Conservation (phyloP, 2,329 filamentous ascomycete species). For the Intubia oerlemansii region DNA sequence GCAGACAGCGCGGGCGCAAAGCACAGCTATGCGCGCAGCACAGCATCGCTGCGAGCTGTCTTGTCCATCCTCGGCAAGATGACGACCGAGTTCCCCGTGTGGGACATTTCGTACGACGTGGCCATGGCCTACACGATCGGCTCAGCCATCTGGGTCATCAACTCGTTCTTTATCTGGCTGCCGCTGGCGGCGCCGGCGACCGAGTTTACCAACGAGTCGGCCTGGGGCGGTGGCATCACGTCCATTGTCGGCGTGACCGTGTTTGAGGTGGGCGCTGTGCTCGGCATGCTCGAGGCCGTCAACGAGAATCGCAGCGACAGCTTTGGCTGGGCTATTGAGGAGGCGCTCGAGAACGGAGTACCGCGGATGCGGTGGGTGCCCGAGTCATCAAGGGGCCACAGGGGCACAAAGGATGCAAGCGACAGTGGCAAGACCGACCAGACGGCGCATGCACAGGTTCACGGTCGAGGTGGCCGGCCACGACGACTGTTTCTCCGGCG, state of each 20-base stretch:
- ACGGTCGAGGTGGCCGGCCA: too few relatives aligned
- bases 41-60: slow-evolving; percentile 9
- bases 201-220: slow-evolving; percentile 30
- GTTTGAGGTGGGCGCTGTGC: slow-evolving; percentile 40
- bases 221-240: slow-evolving; percentile 35
- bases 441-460: too few relatives aligned
- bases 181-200: slow-evolving; percentile 30
- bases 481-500: too few relatives aligned
- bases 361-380: slow-evolving; percentile 5
- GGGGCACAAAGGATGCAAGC: background rate
- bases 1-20: background rate
- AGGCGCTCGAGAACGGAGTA: slow-evolving; percentile 16
- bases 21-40: background rate
- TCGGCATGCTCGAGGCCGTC: slow-evolving; percentile 45
- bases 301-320: slow-evolving; percentile 43
- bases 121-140: slow-evolving; percentile 19
- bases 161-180: slow-evolving; percentile 42
- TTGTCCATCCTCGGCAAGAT: slow-evolving; percentile 15
- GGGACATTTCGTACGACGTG: slow-evolving; percentile 22
- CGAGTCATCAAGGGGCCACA: background rate
- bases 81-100: slow-evolving; percentile 16
- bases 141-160: slow-evolving; percentile 32
- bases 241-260: slow-evolving; percentile 47
- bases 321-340: slow-evolving; percentile 47
- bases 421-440: background rate